phyloP scores from a whole-genome alignment of 1,139 yeast species.

The Blastobotrys ciferrii region DNA sequence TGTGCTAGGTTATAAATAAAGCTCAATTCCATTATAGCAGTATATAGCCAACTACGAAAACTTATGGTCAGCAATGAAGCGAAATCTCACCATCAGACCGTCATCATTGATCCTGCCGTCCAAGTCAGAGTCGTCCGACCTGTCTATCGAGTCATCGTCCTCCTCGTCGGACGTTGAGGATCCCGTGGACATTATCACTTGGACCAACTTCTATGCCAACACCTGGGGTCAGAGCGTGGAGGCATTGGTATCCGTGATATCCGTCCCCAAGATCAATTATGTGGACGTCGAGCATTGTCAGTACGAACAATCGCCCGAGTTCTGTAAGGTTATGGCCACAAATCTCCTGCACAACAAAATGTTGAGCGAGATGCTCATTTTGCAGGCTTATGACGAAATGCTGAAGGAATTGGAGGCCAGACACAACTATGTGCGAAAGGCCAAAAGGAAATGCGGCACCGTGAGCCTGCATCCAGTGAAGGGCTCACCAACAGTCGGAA shows the following conservation, averaged over 20 bases:
- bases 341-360: neutral
- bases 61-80: too few species aligned
- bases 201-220: constrained; percentile 8
- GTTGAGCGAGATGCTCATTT: constrained; percentile 1
- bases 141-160: neutral
- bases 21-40: neutral
- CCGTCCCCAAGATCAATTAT: neutral
- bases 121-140: neutral
- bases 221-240: constrained; percentile 1
- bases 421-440: neutral
- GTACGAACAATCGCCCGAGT: constrained; percentile 5
- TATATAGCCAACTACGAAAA: too few species aligned
- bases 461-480: neutral
- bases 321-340: constrained; percentile 2
- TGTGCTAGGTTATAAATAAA: neutral
- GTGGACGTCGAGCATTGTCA: neutral
- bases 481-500: neutral
- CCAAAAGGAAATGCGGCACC: neutral
- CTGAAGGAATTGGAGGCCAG: neutral
- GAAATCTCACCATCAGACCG: neutral
- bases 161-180: too few species aligned
- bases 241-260: neutral
- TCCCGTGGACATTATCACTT: constrained; percentile 1
- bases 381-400: neutral
- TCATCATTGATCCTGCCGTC: neutral